Conservation (phyloP, 352 stramenopile genomes). For the Nothophytophthora sp. region DNA sequence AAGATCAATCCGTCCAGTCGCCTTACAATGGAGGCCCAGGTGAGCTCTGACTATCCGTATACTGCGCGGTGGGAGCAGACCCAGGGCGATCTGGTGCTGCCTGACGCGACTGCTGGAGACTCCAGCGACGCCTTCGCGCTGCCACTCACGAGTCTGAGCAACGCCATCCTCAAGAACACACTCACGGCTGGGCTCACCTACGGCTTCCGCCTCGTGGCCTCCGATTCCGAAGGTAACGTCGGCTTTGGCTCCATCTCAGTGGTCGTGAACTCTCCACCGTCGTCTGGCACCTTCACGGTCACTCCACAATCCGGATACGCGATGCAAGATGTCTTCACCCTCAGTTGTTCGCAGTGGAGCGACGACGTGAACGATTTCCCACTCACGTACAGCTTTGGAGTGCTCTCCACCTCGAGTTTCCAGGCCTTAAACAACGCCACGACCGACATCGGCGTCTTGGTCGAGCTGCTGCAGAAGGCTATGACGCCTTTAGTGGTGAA, state of each 20-base stretch:
- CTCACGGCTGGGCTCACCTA: constrained; percentile 71
- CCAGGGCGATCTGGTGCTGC: constrained; percentile 54
- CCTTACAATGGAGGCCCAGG: constrained; percentile 29
- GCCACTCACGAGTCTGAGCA: constrained; percentile 52
- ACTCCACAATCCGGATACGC: constrained; percentile 47
- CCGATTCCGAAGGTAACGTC: constrained; percentile 47
- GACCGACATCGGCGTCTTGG: constrained; percentile 14
- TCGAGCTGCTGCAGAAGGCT: constrained; percentile 26
- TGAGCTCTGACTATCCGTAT: constrained; percentile 72
- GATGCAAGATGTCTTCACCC: constrained; percentile 51
- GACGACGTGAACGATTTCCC: constrained; percentile 60
- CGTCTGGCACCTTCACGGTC: constrained; percentile 50
- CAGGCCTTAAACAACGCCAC: constrained; percentile 4
- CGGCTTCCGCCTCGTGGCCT: constrained; percentile 57
- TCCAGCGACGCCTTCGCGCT: constrained; percentile 47
- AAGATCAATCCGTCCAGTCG: constrained; percentile 57
- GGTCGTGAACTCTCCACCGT: constrained; percentile 59
- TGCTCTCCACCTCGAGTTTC: constrained; percentile 38
- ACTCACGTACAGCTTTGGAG: constrained; percentile 62
- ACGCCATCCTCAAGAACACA: constrained; percentile 50
- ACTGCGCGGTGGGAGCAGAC: constrained; percentile 52
- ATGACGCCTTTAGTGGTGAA: constrained; percentile 41
- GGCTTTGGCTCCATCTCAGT: constrained; percentile 58
- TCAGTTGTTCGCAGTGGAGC: constrained; percentile 60
- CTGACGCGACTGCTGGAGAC: constrained; percentile 21